Evolutionary conservation across 140 eudicot species (phyloP).

Genomic region (Flaveria floridana): DNA sequence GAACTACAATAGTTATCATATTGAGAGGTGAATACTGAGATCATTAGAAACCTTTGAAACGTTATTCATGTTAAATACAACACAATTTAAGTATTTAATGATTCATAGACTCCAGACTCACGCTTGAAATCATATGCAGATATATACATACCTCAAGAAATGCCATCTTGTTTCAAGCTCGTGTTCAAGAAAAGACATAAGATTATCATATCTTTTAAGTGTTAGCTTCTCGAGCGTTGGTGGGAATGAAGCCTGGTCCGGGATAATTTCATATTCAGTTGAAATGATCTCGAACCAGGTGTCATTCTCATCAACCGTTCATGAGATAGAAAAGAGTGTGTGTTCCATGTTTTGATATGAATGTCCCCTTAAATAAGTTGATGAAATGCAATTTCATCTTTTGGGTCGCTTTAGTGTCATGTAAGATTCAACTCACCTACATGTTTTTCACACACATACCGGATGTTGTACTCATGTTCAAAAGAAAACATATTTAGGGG

Average conservation of each 20-base stretch:
- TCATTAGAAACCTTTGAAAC: too few relatives aligned
- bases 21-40: too few relatives aligned
- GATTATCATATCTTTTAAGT: not conserved
- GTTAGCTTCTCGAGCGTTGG: constrained; percentile 38
- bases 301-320: constrained; percentile 69
- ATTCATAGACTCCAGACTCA: not conserved
- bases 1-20: not conserved
- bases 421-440: constrained; percentile 34
- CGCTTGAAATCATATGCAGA: not conserved
- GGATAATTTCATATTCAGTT: constrained; percentile 32
- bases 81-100: not conserved
- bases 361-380: constrained; percentile 48
- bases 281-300: constrained; percentile 64
- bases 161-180: not conserved
- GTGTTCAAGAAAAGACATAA: not conserved
- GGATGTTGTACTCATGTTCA: not conserved
- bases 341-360: constrained; percentile 33
- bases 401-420: constrained; percentile 21
- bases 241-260: constrained; percentile 99
- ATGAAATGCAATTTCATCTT: constrained; percentile 32
- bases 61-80: too few relatives aligned
- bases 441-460: constrained; percentile 47
- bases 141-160: constrained; percentile 25
- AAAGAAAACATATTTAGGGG: not conserved
- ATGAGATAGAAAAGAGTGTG: constrained; percentile 16